Evolutionary conservation across 2,329 filamentous ascomycete species (phyloP), one percentile per base, ranked within the genome.

Genomic region (Talaromyces sp.): DNA sequence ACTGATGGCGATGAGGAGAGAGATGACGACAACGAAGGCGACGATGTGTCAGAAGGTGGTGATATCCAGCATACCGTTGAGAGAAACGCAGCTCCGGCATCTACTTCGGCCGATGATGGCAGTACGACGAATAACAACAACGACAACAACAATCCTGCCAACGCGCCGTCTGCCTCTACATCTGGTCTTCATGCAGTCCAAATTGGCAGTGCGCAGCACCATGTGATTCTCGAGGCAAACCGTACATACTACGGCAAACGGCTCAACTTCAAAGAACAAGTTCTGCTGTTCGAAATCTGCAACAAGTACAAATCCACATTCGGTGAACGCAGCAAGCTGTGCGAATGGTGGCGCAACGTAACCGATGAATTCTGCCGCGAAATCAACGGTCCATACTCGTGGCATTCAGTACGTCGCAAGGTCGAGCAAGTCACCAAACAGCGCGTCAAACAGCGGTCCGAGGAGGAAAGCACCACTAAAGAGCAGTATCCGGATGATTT

Each of bases 371-470:
- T 78, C 60, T 75, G 71, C 6, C 67, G 65, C 13, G 68, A 71
- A 28, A 70, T 76, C 53, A 75, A 73, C 7, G 72, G 75, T 55
- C 74, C 74, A 10, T 77, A 77, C 62, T 76, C 74, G 25, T 78
- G 75, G 75, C 75, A 78, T 54, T 77, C 75, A 19, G 75, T 78
- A 28, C 75, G 75, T 17, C 70, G 75, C 30, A 77, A 76, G 62
- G 75, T 78, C 19, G 75, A 77, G 63, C 55, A 73, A 27, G 73
- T 76, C 7, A 77, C 75, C 22, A 76, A 76, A 54, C 75, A 76
- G 63, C 71, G 75, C 10, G 73, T 76, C 60, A 74, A 76, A 63
- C 75, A 73, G 54, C 68, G 77, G 0, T 70, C 73, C 9, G 75
- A 75, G 1, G 68, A 73, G 64, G 68, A 68, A 47, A 68, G 69